Percentiles rank a stretch among this genome's conserved stretches.
phyloP scores from a whole-genome alignment of 2,329 filamentous ascomycete species.

The Trichoderma koningiopsis region DNA sequence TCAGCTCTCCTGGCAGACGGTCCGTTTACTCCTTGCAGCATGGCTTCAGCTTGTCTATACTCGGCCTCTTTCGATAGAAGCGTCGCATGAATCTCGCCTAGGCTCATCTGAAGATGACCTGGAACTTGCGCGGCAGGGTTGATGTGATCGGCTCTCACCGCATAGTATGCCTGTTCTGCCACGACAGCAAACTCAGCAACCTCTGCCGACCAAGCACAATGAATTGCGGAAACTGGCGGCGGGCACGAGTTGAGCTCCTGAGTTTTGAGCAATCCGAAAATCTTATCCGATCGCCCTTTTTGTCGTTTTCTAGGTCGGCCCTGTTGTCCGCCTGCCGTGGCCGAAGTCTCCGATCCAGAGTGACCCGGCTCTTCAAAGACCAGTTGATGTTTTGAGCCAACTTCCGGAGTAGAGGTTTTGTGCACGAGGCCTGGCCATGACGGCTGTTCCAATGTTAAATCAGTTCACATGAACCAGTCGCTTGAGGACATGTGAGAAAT shows the following conservation, averaged over 20 bases:
- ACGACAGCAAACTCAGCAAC: constrained; percentile 32
- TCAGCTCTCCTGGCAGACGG: constrained; percentile 30
- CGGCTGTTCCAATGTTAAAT: not conserved
- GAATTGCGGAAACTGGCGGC: not conserved
- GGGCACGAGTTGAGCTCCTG: not conserved
- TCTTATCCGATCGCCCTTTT: not conserved
- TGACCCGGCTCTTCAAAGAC: not conserved
- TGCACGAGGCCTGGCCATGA: not conserved
- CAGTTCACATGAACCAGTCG: too few relatives aligned
- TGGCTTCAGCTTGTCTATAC: constrained; percentile 29
- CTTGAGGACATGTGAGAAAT: not conserved
- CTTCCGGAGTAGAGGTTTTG: not conserved
- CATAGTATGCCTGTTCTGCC: constrained; percentile 30
- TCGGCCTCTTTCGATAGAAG: constrained; percentile 25
- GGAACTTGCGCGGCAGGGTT: not conserved
- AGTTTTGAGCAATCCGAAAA: constrained; percentile 12
- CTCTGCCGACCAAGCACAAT: constrained; percentile 34
- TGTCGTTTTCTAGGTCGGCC: not conserved
- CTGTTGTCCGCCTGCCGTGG: not conserved
- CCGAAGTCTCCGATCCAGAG: not conserved
- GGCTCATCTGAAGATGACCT: not conserved
- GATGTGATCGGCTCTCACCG: constrained; percentile 30
- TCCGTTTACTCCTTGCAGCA: constrained; percentile 25
- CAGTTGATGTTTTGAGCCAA: not conserved
- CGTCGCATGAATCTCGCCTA: not conserved